A percentile compares a stretch with the other conserved stretches of the same genome.
These are phyloP conservation scores for Boehmeria nivea DNA, from an alignment of 306 rosid genomes.

Conservation along the genomic window DNA sequence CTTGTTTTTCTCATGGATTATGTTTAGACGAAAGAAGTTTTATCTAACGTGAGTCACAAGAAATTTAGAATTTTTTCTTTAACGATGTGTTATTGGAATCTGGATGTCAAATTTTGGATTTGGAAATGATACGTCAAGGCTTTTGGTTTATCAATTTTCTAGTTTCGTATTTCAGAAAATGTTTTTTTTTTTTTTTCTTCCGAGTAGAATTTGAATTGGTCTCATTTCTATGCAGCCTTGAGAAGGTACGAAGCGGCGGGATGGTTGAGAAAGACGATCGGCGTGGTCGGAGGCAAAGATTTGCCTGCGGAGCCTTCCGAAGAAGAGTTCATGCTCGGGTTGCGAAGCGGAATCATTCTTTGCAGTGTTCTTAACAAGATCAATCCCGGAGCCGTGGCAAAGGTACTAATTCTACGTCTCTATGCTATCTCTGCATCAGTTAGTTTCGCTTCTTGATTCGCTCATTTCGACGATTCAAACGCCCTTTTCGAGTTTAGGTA, in stretches of 20 bases:
- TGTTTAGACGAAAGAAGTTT: too few relatives aligned
- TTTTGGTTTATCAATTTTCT: too few relatives aligned
- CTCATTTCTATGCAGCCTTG: slow-evolving; percentile 42
- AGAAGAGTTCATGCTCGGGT: slow-evolving; percentile 73
- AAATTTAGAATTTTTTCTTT: not conserved
- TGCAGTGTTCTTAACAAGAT: slow-evolving; percentile 80
- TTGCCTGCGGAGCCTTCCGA: slow-evolving; percentile 93
- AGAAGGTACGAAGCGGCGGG: slow-evolving; percentile 90
- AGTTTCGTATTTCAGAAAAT: not conserved
- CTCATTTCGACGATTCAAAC: too few relatives aligned
- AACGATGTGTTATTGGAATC: too few relatives aligned
- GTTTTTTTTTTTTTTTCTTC: not conserved
- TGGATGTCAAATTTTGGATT: not conserved
- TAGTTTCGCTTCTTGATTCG: too few relatives aligned
- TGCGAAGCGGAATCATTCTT: slow-evolving; percentile 84
- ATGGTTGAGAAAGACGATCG: slow-evolving; percentile 69
- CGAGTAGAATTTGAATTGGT: not conserved
- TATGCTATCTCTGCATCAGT: slow-evolving; percentile 5
- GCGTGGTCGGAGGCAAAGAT: slow-evolving; percentile 81
- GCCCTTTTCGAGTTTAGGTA: slow-evolving; percentile 23
- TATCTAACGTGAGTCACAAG: not conserved
- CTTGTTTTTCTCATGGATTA: too few relatives aligned
- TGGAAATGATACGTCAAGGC: not conserved
- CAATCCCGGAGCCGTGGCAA: slow-evolving; percentile 67
- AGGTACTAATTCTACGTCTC: slow-evolving; percentile 38